These are phyloP conservation scores for Geranium rotundifolium DNA, from an alignment of 345 rosid species.

Conservation along the genomic window DNA sequence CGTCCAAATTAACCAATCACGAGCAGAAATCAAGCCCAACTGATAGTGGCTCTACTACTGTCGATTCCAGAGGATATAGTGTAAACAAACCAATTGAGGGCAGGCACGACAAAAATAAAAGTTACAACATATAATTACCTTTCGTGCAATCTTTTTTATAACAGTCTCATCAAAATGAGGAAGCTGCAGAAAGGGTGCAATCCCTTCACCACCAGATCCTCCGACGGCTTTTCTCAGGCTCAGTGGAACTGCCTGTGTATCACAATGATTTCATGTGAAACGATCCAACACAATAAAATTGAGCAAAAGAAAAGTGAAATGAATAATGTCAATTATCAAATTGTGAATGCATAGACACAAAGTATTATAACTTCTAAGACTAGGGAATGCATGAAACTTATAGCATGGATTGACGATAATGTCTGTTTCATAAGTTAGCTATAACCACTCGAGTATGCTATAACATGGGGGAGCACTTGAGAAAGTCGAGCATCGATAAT, in stretches of 20 bases:
- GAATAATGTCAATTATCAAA: too few relatives aligned
- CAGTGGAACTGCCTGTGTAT: conserved; percentile 91
- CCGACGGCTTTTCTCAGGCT: conserved; percentile 83
- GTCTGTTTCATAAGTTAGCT: too few relatives aligned
- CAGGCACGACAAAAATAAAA: not conserved
- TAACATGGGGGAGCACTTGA: too few relatives aligned
- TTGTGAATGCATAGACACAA: not conserved
- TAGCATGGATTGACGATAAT: not conserved
- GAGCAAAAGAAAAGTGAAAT: not conserved
- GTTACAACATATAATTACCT: conserved; percentile 27
- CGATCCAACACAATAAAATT: not conserved
- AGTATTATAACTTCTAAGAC: not conserved
- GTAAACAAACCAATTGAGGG: not conserved
- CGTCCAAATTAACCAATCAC: too few relatives aligned
- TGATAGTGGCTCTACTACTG: too few relatives aligned
- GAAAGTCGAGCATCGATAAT: too few relatives aligned
- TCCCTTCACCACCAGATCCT: conserved; percentile 66
- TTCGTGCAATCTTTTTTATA: conserved; percentile 78
- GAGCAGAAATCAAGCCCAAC: too few relatives aligned
- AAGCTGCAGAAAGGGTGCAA: conserved; percentile 89
- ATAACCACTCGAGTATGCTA: too few relatives aligned
- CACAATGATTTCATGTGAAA: not conserved
- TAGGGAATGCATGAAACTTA: not conserved
- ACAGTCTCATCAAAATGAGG: conserved; percentile 78
- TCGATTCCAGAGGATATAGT: too few relatives aligned